These are phyloP conservation scores for Choanephora cucurbitarum DNA, from an alignment of 371 early-diverging fungal genomes.

Conservation along the genomic window DNA sequence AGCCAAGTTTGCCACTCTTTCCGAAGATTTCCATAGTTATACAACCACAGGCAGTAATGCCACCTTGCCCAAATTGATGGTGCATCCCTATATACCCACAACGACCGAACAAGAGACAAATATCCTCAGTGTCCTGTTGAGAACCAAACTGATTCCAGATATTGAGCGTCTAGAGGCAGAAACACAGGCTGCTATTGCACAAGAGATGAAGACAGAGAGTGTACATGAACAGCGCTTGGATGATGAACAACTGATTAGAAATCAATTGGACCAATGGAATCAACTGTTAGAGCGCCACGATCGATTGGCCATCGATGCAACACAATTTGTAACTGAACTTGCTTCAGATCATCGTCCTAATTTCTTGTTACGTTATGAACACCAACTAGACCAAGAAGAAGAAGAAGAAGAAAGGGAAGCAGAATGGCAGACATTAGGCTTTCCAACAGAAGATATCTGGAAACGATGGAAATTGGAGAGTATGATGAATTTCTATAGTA, in stretches of 20 bases:
- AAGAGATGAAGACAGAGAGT: slow-evolving; percentile 26
- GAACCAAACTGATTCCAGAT: slow-evolving; percentile 69
- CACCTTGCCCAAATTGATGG: slow-evolving; percentile 54
- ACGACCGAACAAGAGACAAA: slow-evolving; percentile 62
- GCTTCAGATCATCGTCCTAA: slow-evolving; percentile 37
- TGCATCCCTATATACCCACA: slow-evolving; percentile 61
- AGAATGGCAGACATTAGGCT: slow-evolving; percentile 51
- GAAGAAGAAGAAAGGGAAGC: slow-evolving; percentile 26
- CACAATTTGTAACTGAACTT: slow-evolving; percentile 32
- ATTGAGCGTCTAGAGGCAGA: slow-evolving; percentile 60
- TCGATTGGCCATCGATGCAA: slow-evolving; percentile 38
- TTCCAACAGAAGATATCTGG: slow-evolving; percentile 46
- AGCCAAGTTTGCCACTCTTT: slow-evolving; percentile 56
- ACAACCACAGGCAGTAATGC: slow-evolving; percentile 48
- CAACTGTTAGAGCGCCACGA: slow-evolving; percentile 41
- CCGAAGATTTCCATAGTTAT: slow-evolving; percentile 51
- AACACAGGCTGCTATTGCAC: slow-evolving; percentile 53
- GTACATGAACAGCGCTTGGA: slow-evolving; percentile 11
- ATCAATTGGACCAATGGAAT: slow-evolving; percentile 39
- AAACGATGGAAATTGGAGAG: slow-evolving; percentile 51
- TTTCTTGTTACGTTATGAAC: slow-evolving; percentile 34
- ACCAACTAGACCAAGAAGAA: slow-evolving; percentile 31
- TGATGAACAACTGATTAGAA: slow-evolving; percentile 40
- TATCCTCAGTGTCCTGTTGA: slow-evolving; percentile 58
- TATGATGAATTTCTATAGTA: slow-evolving; percentile 50